These are phyloP conservation scores for Pseudogymnoascus sp. DNA, from an alignment of 2,329 filamentous ascomycete genomes.

Conservation along the genomic window DNA sequence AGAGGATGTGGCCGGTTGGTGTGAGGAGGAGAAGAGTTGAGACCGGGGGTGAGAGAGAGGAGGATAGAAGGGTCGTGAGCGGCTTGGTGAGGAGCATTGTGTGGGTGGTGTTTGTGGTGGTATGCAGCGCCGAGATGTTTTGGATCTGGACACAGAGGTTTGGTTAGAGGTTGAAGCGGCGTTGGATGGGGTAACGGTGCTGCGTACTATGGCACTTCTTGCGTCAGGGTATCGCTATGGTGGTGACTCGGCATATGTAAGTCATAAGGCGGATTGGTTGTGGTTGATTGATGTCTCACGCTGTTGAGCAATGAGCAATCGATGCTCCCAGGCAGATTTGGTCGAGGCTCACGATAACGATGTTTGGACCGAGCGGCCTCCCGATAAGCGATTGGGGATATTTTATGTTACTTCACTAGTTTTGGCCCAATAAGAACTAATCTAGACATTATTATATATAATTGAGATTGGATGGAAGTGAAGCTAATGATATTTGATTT, in stretches of 20 bases:
- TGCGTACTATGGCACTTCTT: background rate
- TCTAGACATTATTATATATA: background rate
- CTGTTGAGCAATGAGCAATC: background rate
- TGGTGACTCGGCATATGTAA: constrained; percentile 2
- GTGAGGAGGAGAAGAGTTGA: constrained; percentile 53
- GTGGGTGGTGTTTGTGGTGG: constrained; percentile 15
- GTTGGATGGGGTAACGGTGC: background rate
- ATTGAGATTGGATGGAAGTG: background rate
- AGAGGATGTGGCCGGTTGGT: constrained; percentile 53
- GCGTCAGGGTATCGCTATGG: background rate
- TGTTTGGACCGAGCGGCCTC: background rate
- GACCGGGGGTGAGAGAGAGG: constrained; percentile 44
- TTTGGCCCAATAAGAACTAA: background rate
- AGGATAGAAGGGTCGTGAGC: constrained; percentile 52
- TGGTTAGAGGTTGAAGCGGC: constrained; percentile 18
- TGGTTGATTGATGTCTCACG: constrained; percentile 4
- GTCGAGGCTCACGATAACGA: constrained; percentile 4
- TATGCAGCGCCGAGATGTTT: constrained; percentile 14
- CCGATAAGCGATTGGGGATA: constrained; percentile 3
- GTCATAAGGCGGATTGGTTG: constrained; percentile 3
- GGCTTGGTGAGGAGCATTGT: constrained; percentile 53
- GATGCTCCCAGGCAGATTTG: background rate
- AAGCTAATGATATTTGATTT: background rate
- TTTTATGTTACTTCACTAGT: background rate
- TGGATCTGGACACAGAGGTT: background rate